Conservation (phyloP, 2,329 filamentous ascomycete genomes). For the Penicillium freii region DNA sequence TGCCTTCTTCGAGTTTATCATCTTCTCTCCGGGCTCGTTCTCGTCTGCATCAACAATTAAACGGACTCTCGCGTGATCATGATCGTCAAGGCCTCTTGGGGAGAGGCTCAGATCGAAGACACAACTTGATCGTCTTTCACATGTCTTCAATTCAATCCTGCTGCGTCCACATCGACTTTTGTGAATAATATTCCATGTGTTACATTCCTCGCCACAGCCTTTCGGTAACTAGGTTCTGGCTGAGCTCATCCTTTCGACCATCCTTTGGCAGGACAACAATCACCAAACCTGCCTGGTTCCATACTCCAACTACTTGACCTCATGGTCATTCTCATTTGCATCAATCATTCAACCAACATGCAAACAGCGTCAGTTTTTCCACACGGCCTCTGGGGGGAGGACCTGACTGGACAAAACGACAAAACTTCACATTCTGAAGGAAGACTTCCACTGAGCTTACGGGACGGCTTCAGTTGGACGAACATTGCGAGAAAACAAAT, state of each 20-base stretch:
- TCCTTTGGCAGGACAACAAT: background rate
- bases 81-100: background rate
- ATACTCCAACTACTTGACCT: background rate
- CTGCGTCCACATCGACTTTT: background rate
- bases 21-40: background rate
- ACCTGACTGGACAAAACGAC: background rate
- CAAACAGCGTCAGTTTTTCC: background rate
- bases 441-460: background rate
- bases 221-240: background rate
- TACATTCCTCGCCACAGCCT: background rate
- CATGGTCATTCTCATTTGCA: background rate
- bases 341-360: background rate
- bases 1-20: background rate
- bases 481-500: background rate
- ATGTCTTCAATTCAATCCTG: background rate
- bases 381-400: background rate
- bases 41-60: background rate
- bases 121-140: background rate
- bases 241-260: background rate
- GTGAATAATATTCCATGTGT: background rate
- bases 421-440: background rate
- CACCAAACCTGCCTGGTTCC: background rate
- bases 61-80: background rate
- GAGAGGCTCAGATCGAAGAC: background rate
- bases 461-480: background rate